Evolutionary conservation across 306 rosid genomes (phyloP).

Genomic region (Quercus mongolica): DNA sequence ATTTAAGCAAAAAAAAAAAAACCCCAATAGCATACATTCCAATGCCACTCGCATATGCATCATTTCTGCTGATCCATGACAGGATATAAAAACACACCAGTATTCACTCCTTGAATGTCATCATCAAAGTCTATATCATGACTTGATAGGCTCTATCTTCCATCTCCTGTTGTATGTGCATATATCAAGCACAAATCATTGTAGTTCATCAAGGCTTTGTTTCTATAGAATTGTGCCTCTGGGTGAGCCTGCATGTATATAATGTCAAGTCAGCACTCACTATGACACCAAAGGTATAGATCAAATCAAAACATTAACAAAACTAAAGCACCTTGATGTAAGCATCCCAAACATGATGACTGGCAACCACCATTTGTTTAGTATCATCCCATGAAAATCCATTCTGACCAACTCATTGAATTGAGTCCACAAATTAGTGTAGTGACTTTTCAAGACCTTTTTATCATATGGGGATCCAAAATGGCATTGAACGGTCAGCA

Average conservation of each 20-base stretch:
- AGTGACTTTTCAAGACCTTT: conserved; percentile 44
- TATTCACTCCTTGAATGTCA: conserved; percentile 37
- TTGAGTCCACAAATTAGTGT: conserved; percentile 42
- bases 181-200: conserved; percentile 49
- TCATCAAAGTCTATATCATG: conserved; percentile 53
- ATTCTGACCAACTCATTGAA: conserved; percentile 47
- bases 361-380: conserved; percentile 46
- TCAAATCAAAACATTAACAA: not conserved
- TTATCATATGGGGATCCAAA: conserved; percentile 42
- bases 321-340: conserved; percentile 35
- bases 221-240: conserved; percentile 40
- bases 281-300: not conserved
- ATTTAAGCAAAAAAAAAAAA: not conserved
- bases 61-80: conserved; percentile 5
- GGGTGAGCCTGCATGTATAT: conserved; percentile 45
- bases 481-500: conserved; percentile 41
- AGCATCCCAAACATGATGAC: conserved; percentile 45
- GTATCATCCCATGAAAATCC: conserved; percentile 54
- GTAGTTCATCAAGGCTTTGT: conserved; percentile 35
- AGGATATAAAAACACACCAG: conserved; percentile 36
- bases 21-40: not conserved
- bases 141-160: conserved; percentile 64
- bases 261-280: conserved; percentile 7
- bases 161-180: conserved; percentile 57
- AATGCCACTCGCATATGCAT: not conserved